A percentile compares a stretch with the other conserved stretches of the same genome.
Conservation (phyloP, 2,329 filamentous ascomycete species). For the Calonectria multiphialidica region DNA sequence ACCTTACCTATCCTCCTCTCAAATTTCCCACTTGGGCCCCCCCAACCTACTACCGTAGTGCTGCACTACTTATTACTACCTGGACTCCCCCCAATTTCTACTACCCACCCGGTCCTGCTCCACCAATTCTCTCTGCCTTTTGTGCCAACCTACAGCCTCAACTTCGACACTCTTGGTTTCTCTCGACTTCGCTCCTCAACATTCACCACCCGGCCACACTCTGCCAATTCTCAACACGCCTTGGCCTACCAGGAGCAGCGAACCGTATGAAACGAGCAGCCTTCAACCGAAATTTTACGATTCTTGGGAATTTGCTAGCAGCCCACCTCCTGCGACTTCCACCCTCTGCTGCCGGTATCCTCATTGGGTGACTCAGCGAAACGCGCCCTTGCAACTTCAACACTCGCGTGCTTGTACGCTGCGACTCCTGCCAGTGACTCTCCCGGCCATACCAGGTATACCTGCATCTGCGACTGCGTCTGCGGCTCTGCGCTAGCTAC, state of each 20-base stretch:
- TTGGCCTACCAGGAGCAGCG: background rate
- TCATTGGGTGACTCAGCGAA: conserved; percentile 31
- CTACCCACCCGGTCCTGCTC: conserved; percentile 42
- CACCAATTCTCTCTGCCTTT: conserved; percentile 39
- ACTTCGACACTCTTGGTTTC: conserved; percentile 14
- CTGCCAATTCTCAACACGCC: background rate
- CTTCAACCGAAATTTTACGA: background rate
- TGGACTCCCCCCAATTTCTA: conserved; percentile 42
- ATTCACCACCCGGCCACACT: background rate
- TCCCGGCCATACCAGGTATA: conserved; percentile 11
- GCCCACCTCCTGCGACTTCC: conserved; percentile 7
- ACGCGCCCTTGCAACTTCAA: conserved; percentile 23
- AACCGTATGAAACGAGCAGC: background rate
- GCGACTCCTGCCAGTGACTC: conserved; percentile 13
- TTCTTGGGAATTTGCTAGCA: conserved; percentile 6
- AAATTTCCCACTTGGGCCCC: conserved; percentile 31
- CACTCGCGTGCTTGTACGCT: conserved; percentile 1
- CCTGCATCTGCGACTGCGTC: conserved; percentile 15
- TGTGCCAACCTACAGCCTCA: conserved; percentile 38
- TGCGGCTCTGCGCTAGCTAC: conserved; percentile 24
- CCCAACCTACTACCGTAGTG: conserved; percentile 28
- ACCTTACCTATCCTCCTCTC: conserved; percentile 18
- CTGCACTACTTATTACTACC: conserved; percentile 40
- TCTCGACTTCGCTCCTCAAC: conserved; percentile 33
- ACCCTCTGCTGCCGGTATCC: conserved; percentile 8